Conservation (phyloP, 306 rosid species). For the Prinsepia uniflora region DNA sequence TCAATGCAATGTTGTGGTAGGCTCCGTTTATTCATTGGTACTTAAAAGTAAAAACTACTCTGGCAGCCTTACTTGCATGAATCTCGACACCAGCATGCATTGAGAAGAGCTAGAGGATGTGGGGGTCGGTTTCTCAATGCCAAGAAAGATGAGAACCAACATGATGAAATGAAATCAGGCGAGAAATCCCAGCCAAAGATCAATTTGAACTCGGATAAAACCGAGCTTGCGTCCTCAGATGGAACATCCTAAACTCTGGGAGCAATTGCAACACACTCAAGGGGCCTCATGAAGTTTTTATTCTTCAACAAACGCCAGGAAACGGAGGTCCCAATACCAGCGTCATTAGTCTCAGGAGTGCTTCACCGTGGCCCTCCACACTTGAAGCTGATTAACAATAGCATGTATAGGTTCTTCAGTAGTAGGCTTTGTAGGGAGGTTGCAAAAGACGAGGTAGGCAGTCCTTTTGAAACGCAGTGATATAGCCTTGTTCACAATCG, state of each 20-base stretch:
- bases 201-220: conserved; percentile 63
- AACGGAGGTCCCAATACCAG: conserved; percentile 28
- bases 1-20: not conserved
- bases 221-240: conserved; percentile 52
- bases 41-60: conserved; percentile 22
- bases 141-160: conserved; percentile 62
- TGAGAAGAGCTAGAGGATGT: conserved; percentile 85
- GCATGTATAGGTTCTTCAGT: conserved; percentile 56
- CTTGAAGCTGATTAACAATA: conserved; percentile 40
- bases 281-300: conserved; percentile 10
- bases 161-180: conserved; percentile 43
- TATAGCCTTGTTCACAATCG: conserved; percentile 5
- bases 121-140: conserved; percentile 91
- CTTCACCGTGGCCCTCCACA: conserved; percentile 39
- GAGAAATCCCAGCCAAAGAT: conserved; percentile 50
- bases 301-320: conserved; percentile 21
- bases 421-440: conserved; percentile 52
- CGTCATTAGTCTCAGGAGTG: conserved; percentile 29
- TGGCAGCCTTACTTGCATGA: conserved; percentile 95
- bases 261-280: conserved; percentile 12
- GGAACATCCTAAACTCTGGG: conserved; percentile 38
- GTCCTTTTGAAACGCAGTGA: conserved; percentile 7
- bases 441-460: conserved; percentile 38
- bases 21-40: conserved; percentile 3
- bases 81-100: conserved; percentile 85